These are phyloP conservation scores for Talaromyces sp. DNA, from an alignment of 2,329 filamentous ascomycete species.

Conservation along the genomic window DNA sequence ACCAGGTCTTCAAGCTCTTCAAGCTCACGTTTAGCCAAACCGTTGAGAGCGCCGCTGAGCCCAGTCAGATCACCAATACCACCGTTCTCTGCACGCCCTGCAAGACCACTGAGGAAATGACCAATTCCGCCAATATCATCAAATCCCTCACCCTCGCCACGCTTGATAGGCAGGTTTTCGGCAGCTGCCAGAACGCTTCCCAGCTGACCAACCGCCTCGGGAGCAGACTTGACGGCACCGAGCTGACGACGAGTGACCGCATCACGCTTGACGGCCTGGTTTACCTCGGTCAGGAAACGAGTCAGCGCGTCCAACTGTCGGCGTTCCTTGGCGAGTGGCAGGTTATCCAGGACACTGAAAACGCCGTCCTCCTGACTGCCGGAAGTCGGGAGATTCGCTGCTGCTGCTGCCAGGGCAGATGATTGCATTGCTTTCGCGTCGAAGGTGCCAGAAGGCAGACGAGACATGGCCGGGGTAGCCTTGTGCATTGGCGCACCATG, in stretches of 20 bases:
- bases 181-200: background rate
- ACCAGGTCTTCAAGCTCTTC: background rate
- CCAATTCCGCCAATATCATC: background rate
- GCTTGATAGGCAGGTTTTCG: constrained; percentile 3
- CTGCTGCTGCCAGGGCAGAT: constrained; percentile 4
- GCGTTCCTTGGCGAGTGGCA: background rate
- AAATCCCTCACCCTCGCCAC: background rate
- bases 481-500: constrained; percentile 10
- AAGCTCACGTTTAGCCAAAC: background rate
- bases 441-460: background rate
- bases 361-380: background rate
- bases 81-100: background rate
- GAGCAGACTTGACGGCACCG: constrained; percentile 4
- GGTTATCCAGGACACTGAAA: constrained; percentile 1
- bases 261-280: constrained; percentile 4
- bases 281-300: background rate
- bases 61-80: background rate
- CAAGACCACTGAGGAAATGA: background rate
- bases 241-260: background rate
- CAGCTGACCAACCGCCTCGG: constrained; percentile 1
- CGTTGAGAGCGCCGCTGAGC: background rate
- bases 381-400: background rate
- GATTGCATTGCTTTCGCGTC: constrained; percentile 5
- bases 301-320: constrained; percentile 2
- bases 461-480: background rate